Conservation (phyloP, 495 filamentous ascomycete species). For the Jackrogersella minutella region DNA sequence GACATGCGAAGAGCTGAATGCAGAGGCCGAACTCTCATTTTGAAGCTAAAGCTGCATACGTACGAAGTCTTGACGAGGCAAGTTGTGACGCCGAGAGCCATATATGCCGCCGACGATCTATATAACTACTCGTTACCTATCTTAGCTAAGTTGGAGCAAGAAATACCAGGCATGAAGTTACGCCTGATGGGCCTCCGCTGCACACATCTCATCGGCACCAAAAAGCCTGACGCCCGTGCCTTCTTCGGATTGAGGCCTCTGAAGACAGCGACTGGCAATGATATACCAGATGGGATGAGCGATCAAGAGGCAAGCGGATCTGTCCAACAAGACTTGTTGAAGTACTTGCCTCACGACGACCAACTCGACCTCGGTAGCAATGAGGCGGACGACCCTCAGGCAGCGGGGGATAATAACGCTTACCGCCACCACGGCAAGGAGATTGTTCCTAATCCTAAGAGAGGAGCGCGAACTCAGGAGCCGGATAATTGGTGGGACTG, state of each 20-base stretch:
- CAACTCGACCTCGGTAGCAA: slow-evolving; percentile 2
- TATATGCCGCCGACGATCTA: slow-evolving; percentile 78
- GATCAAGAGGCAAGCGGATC: slow-evolving; percentile 19
- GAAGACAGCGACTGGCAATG: slow-evolving; percentile 18
- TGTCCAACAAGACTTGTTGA: slow-evolving; percentile 70
- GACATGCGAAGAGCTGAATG: slow-evolving; percentile 81
- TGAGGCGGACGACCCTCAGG: neutral
- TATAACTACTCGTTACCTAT: slow-evolving; percentile 85
- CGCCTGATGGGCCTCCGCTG: slow-evolving; percentile 89
- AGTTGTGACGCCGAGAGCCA: slow-evolving; percentile 72
- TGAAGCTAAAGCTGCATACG: slow-evolving; percentile 94
- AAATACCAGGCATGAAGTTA: slow-evolving; percentile 81
- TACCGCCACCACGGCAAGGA: slow-evolving; percentile 59
- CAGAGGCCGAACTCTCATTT: slow-evolving; percentile 85
- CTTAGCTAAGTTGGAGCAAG: slow-evolving; percentile 83
- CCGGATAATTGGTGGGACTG: slow-evolving; percentile 76
- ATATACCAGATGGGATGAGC: slow-evolving; percentile 1
- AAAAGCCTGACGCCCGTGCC: slow-evolving; percentile 71
- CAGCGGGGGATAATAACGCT: slow-evolving; percentile 1
- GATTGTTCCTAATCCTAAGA: slow-evolving; percentile 57
- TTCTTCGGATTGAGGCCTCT: slow-evolving; percentile 75
- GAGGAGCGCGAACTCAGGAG: slow-evolving; percentile 42
- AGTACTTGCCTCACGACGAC: slow-evolving; percentile 52
- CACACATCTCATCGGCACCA: slow-evolving; percentile 85
- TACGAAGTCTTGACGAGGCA: slow-evolving; percentile 92